Percentiles rank a stretch among this genome's conserved stretches.
Evolutionary conservation across 805 yeast species (phyloP).

Genomic region (Clavispora asparagi): DNA sequence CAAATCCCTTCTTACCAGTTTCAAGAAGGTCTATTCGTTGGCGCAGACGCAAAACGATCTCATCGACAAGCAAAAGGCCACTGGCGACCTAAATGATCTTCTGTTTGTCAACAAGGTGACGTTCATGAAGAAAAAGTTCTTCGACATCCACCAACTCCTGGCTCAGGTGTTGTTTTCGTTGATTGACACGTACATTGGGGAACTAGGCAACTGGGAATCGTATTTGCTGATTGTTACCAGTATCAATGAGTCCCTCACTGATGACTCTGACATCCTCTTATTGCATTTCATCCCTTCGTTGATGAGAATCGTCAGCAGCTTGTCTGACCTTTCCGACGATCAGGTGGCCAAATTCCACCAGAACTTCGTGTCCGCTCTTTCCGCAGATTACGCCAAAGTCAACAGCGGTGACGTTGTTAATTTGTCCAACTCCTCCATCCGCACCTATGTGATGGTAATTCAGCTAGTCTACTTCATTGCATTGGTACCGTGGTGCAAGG

Average conservation of each 20-base stretch:
- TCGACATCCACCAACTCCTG: slow-evolving; percentile 63
- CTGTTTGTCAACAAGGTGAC: slow-evolving; percentile 36
- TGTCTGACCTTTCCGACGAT: slow-evolving; percentile 37
- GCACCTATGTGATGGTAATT: slow-evolving; percentile 39
- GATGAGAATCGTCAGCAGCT: slow-evolving; percentile 38
- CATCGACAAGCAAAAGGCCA: slow-evolving; percentile 42
- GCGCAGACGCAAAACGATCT: slow-evolving; percentile 49
- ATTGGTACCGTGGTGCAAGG: slow-evolving; percentile 67
- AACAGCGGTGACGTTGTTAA: slow-evolving; percentile 22
- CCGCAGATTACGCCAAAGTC: slow-evolving; percentile 21
- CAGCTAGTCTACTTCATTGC: slow-evolving; percentile 48
- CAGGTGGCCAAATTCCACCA: slow-evolving; percentile 32
- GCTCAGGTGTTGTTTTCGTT: slow-evolving; percentile 60
- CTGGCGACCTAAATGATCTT: slow-evolving; percentile 45
- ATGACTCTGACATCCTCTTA: slow-evolving; percentile 56
- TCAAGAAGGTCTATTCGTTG: slow-evolving; percentile 53
- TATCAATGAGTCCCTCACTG: slow-evolving; percentile 37
- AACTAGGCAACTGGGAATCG: slow-evolving; percentile 25
- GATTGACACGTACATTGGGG: slow-evolving; percentile 30
- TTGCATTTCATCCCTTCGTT: slow-evolving; percentile 62
- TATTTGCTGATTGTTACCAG: slow-evolving; percentile 41
- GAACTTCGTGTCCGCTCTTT: slow-evolving; percentile 31
- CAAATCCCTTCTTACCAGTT: slow-evolving; percentile 46
- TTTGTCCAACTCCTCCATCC: slow-evolving; percentile 26
- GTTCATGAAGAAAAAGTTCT: slow-evolving; percentile 58